A percentile compares a stretch with the other conserved stretches of the same genome.
Evolutionary conservation across 192 early-diverging fungal species (phyloP).

Genomic region (Rhizophagus sp.): DNA sequence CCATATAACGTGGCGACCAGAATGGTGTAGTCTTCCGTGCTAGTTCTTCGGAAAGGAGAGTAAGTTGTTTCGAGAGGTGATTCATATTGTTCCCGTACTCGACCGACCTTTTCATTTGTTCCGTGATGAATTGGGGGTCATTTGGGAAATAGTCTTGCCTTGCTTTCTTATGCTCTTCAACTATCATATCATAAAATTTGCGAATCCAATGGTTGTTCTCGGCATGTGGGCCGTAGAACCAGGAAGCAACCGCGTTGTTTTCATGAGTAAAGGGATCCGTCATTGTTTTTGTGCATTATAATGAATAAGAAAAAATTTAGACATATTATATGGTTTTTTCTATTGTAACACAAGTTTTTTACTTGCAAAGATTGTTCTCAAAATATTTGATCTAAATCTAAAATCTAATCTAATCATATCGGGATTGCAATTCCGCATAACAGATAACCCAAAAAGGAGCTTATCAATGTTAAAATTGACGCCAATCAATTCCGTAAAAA

Average conservation of each 20-base stretch:
- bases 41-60: neutral
- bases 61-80: neutral
- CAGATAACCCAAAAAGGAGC: too few relatives aligned
- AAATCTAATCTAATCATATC: too few relatives aligned
- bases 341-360: too few relatives aligned
- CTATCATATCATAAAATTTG: neutral
- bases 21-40: neutral
- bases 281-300: neutral
- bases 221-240: neutral
- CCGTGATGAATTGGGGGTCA: neutral
- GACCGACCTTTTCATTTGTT: neutral
- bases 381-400: too few relatives aligned
- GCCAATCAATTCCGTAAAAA: too few relatives aligned
- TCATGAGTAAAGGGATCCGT: neutral
- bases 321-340: too few relatives aligned
- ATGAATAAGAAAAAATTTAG: too few relatives aligned
- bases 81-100: neutral
- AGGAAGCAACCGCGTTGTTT: neutral
- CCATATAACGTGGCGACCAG: slow-evolving; percentile 13
- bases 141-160: neutral
- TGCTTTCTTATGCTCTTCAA: neutral
- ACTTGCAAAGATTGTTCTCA: too few relatives aligned
- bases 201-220: neutral
- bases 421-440: too few relatives aligned
- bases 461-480: too few relatives aligned